Percentiles rank a stretch among this genome's conserved stretches.
phyloP scores from a whole-genome alignment of 768 basidiomycete genomes.

The Mycena indigotica region DNA sequence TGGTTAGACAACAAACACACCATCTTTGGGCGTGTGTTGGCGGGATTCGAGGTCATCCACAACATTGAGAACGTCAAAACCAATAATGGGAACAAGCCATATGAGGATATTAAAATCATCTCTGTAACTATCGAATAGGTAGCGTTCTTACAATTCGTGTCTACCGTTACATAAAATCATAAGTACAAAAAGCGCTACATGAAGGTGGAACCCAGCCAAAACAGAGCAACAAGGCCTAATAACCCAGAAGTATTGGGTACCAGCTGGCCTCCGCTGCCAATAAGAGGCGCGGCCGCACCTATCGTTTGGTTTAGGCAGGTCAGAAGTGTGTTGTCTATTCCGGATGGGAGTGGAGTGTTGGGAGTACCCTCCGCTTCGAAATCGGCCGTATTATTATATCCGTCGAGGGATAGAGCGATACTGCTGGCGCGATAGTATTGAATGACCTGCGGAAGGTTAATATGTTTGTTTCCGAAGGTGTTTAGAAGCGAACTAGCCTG shows the following conservation, averaged over 20 bases:
- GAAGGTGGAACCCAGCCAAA: constrained; percentile 7
- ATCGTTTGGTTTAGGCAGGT: constrained; percentile 59
- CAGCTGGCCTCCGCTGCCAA: constrained; percentile 9
- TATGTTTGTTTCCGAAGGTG: background rate
- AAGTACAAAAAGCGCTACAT: constrained; percentile 1
- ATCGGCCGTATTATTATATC: constrained; percentile 49
- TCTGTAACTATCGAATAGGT: constrained; percentile 72
- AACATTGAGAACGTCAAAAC: constrained; percentile 89
- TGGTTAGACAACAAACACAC: constrained; percentile 94
- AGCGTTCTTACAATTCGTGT: background rate
- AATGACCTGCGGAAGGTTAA: constrained; percentile 23
- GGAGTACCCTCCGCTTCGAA: constrained; percentile 31
- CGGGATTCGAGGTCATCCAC: constrained; percentile 88
- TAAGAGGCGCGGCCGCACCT: constrained; percentile 33
- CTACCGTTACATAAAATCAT: background rate
- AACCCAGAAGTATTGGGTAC: constrained; percentile 6
- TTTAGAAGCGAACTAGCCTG: too few relatives aligned
- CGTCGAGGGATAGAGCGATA: constrained; percentile 48
- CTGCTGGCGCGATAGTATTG: constrained; percentile 54
- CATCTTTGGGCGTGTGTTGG: constrained; percentile 87
- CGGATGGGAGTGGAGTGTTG: constrained; percentile 46
- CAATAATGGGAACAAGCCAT: constrained; percentile 85
- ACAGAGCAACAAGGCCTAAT: constrained; percentile 5
- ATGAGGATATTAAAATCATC: constrained; percentile 90
- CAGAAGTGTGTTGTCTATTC: constrained; percentile 46